Percentiles rank a stretch among this genome's conserved stretches.
These are phyloP conservation scores for Penicillium soppii DNA, from an alignment of 495 filamentous ascomycete species.

Conservation along the genomic window DNA sequence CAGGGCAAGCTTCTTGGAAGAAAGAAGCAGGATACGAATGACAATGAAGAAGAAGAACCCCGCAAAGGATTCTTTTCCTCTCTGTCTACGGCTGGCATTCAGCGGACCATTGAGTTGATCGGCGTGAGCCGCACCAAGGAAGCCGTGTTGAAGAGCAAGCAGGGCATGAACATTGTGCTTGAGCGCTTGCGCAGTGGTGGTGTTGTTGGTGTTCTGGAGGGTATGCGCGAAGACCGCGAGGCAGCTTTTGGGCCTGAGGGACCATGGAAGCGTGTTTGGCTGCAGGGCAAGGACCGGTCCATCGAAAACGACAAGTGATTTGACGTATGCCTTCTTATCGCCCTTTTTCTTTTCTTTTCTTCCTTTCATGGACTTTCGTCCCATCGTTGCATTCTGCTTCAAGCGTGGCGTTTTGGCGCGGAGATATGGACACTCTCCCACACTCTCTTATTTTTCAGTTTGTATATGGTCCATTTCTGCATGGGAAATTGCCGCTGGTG, in stretches of 20 bases:
- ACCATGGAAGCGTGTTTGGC: slow-evolving; percentile 51
- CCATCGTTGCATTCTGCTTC: slow-evolving; percentile 15
- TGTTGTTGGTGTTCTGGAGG: slow-evolving; percentile 81
- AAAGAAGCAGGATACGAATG: slow-evolving; percentile 32
- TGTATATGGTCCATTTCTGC: slow-evolving; percentile 1
- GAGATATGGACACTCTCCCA: slow-evolving; percentile 27
- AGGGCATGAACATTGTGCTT: slow-evolving; percentile 94
- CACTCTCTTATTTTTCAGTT: slow-evolving; percentile 8
- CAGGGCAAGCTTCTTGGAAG: slow-evolving; percentile 66
- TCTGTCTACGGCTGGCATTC: slow-evolving; percentile 78
- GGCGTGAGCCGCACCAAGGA: slow-evolving; percentile 80
- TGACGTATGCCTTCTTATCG: too few relatives aligned
- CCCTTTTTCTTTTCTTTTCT: neutral
- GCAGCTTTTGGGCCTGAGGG: slow-evolving; percentile 41
- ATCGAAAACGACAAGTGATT: slow-evolving; percentile 29
- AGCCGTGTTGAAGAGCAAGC: slow-evolving; percentile 80
- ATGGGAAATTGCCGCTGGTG: neutral
- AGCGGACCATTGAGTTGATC: slow-evolving; percentile 86
- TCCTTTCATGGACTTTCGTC: neutral
- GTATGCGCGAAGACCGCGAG: slow-evolving; percentile 71
- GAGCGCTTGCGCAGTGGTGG: slow-evolving; percentile 80
- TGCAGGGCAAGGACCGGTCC: slow-evolving; percentile 32
- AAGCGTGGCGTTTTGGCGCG: slow-evolving; percentile 41
- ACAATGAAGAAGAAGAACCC: slow-evolving; percentile 51
- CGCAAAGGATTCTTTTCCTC: slow-evolving; percentile 64